Percentiles rank a stretch among this genome's conserved stretches.
phyloP scores from a whole-genome alignment of 495 filamentous ascomycete species.

The Lasiosphaeria ovina region DNA sequence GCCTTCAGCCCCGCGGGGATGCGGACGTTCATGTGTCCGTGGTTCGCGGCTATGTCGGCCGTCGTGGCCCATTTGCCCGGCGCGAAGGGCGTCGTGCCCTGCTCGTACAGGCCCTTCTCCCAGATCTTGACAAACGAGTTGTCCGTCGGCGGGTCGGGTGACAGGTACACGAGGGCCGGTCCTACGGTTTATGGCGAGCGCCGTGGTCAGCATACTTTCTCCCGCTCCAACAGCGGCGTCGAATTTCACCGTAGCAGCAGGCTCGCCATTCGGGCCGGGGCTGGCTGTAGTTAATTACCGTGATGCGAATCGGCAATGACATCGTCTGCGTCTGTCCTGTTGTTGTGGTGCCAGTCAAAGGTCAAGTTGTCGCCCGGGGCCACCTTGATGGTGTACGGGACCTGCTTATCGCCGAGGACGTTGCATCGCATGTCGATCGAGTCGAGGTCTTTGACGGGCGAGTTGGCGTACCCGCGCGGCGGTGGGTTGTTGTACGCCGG shows the following conservation, averaged over 20 bases:
- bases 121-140: constrained; percentile 50
- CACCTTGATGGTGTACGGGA: constrained; percentile 41
- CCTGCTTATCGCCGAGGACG: constrained; percentile 38
- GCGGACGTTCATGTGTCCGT: constrained; percentile 42
- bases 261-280: background rate
- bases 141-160: constrained; percentile 41
- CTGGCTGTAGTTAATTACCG: constrained; percentile 21
- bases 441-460: constrained; percentile 44
- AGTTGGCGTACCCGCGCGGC: constrained; percentile 42
- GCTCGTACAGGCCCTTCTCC: constrained; percentile 42
- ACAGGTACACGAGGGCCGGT: constrained; percentile 46
- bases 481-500: constrained; percentile 41
- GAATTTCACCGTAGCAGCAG: too few species aligned
- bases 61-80: constrained; percentile 42
- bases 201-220: too few species aligned
- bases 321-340: constrained; percentile 36
- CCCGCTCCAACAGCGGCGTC: too few species aligned
- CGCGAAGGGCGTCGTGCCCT: constrained; percentile 16
- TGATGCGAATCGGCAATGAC: constrained; percentile 45
- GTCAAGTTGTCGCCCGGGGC: constrained; percentile 45
- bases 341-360: constrained; percentile 44
- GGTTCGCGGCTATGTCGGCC: constrained; percentile 38
- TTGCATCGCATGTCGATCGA: constrained; percentile 48
- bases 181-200: constrained; percentile 7
- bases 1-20: constrained; percentile 42